Base-by-base conservation (phyloP, 768 basidiomycete genomes). In the Tremella mesenterica region DNA sequence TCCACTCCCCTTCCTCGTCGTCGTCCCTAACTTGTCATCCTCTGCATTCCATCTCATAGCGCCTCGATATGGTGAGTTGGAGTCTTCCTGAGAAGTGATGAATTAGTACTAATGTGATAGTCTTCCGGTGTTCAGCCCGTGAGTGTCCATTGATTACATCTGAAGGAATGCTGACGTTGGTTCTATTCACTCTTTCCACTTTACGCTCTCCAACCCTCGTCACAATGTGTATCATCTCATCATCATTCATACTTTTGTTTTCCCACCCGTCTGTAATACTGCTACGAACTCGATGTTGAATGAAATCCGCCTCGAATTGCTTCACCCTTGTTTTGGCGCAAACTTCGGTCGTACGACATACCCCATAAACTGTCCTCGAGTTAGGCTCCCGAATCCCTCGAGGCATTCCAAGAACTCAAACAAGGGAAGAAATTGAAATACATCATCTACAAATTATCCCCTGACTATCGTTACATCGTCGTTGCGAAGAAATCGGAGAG, bases 341-440 rank as follows among this genome's bases (percentile, higher is more conserved):
- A 14, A n/a, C 39, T 48, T 30, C 31, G 26, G 27, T 20, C 31
- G 27, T 28, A 7, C 48, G 23, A 2, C 29, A 23, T 4, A 4
- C 14, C 13, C 13, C 6, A 2, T 18, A 44, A n/a, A n/a, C 23
- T 26, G 9, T 44, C 23, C 18, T 21, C 7, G 36, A n/a, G 10
- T 18, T 60, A 84, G 77, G 75, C 85, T 61, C 85, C 85, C 69
- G 69, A 77, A 9, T 91, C 88, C 75, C 68, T 86, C 49, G 63
- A 70, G 7, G 71, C 68, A 44, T 90, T 74, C 79, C 79, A 86
- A 65, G 76, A 78, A 28, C 80, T 91, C 65, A 90, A 91, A 79
- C 76, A 85, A 26, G 79, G 79, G 63, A 85, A 84, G 79, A 83
- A 80, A 75, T 59, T 74, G 76, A 88, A 85, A 73, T 96, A 86